Base-by-base conservation (phyloP, 768 basidiomycete species). In the Tephrocybe sp. region DNA sequence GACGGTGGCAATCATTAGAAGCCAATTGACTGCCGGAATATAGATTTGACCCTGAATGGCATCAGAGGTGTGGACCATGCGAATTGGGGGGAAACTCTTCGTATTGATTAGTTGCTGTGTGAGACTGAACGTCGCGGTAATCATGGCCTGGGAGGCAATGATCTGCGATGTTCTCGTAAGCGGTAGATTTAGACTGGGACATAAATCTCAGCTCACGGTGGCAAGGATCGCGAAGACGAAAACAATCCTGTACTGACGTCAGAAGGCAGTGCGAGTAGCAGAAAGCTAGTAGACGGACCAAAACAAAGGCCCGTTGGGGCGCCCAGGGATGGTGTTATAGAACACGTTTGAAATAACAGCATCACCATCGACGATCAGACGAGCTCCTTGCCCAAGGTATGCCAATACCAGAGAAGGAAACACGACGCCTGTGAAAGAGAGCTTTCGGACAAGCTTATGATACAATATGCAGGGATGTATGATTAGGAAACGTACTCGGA, bases 361-460 rank as follows among this genome's bases (percentile, higher is more conserved):
- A 21, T 75, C 74, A 4, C 80, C 79, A 50, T 83, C 74, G 2
- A 57, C 48, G 52, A 87, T 79, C 32, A 89, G 66, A 2, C 77
- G 72, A 10, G 86, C 81, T 12, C 86, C 86, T 66, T 89, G 86
- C 1, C 86, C 87, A 15, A 89, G 78, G 59, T 89, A 89, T 5
- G 83, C 80, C 0, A 89, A 71, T 1, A 84, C 53, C 32, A 89
- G 68, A 14, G 76, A 75, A 0, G 85, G 85, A 59, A 84, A 87
- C 1, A 80, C 82, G 45, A 83, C 68, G 10, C 48, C 54, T 20
- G 63, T 60, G 60, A 86, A 86, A 0, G 80, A 81, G 21, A 83
- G 61, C 75, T 81, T 50, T 14, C 11, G 34, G 17, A 33, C 11
- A 23, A 45, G 40, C 26, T 26, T 20, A 39, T 36, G 23, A 44